Evolutionary conservation across 345 rosid species (phyloP), one percentile per base, ranked within the genome.

Genomic region (Moricandia moricandioides): DNA sequence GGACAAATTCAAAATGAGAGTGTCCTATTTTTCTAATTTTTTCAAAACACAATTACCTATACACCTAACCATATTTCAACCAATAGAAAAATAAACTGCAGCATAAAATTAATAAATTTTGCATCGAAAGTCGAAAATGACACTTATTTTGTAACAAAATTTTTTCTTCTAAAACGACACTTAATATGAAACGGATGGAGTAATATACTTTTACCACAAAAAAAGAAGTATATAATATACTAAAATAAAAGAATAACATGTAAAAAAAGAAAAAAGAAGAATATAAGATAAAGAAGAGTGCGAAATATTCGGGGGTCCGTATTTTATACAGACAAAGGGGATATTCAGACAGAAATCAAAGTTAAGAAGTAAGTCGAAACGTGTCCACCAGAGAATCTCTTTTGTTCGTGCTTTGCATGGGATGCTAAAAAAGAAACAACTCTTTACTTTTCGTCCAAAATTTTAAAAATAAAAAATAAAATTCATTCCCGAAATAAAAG

Each of bases 271-370:
- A 65, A 47, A 30, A 63, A 31, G 49, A 67, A 67, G 39, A 68
- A 68, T 54, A 52, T 55, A 43, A 56, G 55, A 45, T 45, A 77
- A 57, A 71, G 35, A 5, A 40, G 52, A 71, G 67, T 14, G 56
- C 1, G 47, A 58, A 47, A 71, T 64, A 77, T 64, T 70, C 56
- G 72, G 0, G 47, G 40, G 71, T 35, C 67, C 62, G 69, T 59
- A 78, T 78, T 51, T 66, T 51, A 72, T 72, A 67, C 77, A 78
- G 81, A 78, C 81, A 78, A 66, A 78, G 73, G 59, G 81, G 81
- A 78, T 78, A 78, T 78, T 78, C 81, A 78, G 77, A 72, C 73
- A 78, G 69, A 78, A 60, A 67, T 61, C 72, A 78, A 78, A 78
- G 73, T 71, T 17, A 54, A 10, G 64, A 71, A 72, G 66, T 26